Evolutionary conservation across 2,329 filamentous ascomycete species (phyloP), one percentile per base, ranked within the genome.

Genomic region (Penicillium sp.): DNA sequence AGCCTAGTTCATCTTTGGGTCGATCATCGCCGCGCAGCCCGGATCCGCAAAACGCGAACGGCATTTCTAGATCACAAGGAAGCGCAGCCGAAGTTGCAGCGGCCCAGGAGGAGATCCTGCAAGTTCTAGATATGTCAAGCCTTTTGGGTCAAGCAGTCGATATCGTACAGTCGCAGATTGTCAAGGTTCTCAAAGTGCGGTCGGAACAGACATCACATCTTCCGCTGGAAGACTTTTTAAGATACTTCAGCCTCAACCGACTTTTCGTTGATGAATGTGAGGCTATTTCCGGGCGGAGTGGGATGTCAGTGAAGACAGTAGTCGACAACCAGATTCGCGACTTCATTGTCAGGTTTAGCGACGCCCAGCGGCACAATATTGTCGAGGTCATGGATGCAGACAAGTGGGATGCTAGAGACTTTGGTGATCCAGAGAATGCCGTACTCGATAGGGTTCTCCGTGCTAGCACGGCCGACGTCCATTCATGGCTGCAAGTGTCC

Each of bases 241-340:
- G 79, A 43, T 87, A 86, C 63, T 85, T 86, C 65, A 82, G 78
- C 1, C 74, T 87, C 33, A 86, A 86, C 60, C 76, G 82, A 46
- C 73, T 86, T 0, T 87, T 87, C 64, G 83, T 84, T 2, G 84
- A 87, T 60, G 84, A 87, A 64, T 87, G 84, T 58, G 84, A 87
- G 65, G 84, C 84, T 1, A 82, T 87, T 5, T 86, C 83, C 47
- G 84, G 84, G 1, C 77, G 83, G 52, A 81, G 83, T 30, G 84
- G 84, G 4, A 77, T 79, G 28, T 79, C 80, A 6, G 69, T 87
- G 47, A 86, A 85, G 65, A 81, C 77, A 2, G 77, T 85, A 12
- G 81, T 87, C 18, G 84, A 86, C 61, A 80, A 77, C 40, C 84
- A 87, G 61, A 86, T 87, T 63, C 79, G 76, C 49, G 81, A 83